Base-by-base conservation (phyloP, 2,329 filamentous ascomycete genomes). In the Raffaelea deltoideospora region DNA sequence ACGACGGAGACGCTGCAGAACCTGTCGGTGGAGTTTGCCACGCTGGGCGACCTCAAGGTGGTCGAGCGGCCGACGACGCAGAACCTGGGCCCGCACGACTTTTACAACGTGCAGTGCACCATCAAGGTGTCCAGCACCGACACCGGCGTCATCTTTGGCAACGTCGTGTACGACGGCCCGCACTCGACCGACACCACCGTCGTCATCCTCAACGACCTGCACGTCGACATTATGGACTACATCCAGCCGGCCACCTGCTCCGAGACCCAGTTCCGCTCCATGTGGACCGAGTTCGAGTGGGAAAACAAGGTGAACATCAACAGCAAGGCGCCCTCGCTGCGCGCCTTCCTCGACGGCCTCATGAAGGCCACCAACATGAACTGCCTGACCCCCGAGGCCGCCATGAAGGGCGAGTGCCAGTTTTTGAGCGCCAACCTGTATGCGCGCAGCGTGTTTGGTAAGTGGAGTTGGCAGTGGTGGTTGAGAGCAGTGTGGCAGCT, bases 241-340 rank as follows among this genome's bases (percentile, higher is more conserved):
- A 98, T 98, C 51, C 88, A 96, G 55, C 90, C 90, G 2, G 88
- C 88, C 7, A 79, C 86, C 14, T 98, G 90, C 67, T 90, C 85
- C 5, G 90, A 98, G 66, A 95, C 88, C 10, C 86, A 96, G 53
- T 98, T 98, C 77, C 76, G 90, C 41, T 93, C 85, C n/a, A 98
- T 98, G 90, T 98, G 90, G 90, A 98, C 90, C 27, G 90, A 98
- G 55, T 98, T 98, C 48, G 90, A 98, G 57, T 98, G 90, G 90
- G 90, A 98, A 68, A 98, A 98, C 65, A 98, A 98, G 72, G 88
- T 98, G 59, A 98, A 98, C 64, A 96, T 98, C 64, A 95, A 95
- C 62, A 92, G 84, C 45, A 96, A 95, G 68, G 85, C 84, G 47
- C 93, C 88, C 65, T 80, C 75, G 21, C 67, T 98, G 42, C 76